Evolutionary conservation across 2,329 filamentous ascomycete genomes (phyloP).

Genomic region (Diaporthe humulicola): DNA sequence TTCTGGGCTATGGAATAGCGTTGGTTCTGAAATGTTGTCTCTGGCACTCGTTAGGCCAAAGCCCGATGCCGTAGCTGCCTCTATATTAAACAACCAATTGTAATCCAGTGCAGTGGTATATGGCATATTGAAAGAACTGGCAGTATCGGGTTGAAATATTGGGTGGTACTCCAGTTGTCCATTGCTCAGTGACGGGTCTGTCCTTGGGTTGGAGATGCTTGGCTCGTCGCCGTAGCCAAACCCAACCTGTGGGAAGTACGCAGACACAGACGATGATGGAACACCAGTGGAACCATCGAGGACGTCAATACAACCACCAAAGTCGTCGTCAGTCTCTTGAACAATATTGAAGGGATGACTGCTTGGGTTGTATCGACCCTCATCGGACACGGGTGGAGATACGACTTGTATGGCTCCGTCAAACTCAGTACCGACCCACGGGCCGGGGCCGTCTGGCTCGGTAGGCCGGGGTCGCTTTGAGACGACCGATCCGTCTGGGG

Average conservation of each 20-base stretch:
- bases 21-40: neutral
- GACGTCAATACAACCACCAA: neutral
- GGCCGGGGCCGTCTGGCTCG: conserved; percentile 10
- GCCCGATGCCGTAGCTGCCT: conserved; percentile 39
- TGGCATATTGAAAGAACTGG: conserved; percentile 74
- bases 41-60: conserved; percentile 28
- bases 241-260: neutral
- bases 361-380: conserved; percentile 38
- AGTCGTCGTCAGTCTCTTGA: conserved; percentile 43
- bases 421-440: conserved; percentile 30
- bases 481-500: conserved; percentile 65
- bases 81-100: conserved; percentile 71
- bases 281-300: neutral
- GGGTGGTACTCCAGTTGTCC: conserved; percentile 61
- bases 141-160: conserved; percentile 71
- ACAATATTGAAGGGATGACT: conserved; percentile 39
- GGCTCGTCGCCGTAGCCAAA: conserved; percentile 18
- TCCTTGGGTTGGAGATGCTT: neutral
- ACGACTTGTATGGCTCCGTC: conserved; percentile 29
- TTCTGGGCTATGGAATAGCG: neutral
- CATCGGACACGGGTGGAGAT: conserved; percentile 38
- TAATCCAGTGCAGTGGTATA: conserved; percentile 74
- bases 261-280: neutral
- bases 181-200: conserved; percentile 44
- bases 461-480: conserved; percentile 51